phyloP scores from a whole-genome alignment of 148 eudicot genomes.

The Amaranthus hypochondriacus region DNA sequence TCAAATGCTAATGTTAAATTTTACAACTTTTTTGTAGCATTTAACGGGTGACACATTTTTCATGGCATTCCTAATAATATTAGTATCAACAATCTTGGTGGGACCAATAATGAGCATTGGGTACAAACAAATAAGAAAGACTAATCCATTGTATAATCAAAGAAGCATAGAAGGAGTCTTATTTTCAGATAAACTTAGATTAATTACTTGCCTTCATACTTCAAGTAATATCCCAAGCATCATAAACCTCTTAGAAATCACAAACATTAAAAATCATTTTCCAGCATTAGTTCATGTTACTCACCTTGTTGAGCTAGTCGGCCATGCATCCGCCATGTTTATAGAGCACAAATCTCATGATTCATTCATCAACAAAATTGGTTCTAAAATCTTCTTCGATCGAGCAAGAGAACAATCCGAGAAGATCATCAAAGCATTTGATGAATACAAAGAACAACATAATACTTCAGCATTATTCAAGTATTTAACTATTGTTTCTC shows the following conservation, averaged over 20 bases:
- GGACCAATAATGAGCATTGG: conserved; percentile 33
- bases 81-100: conserved; percentile 41
- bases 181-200: conserved; percentile 34
- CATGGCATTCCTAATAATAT: conserved; percentile 26
- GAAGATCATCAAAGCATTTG: conserved; percentile 42
- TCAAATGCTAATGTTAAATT: not conserved
- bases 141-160: conserved; percentile 27
- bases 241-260: conserved; percentile 35
- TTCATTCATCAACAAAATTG: not conserved
- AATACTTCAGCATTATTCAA: conserved; percentile 25
- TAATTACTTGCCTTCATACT: conserved; percentile 41
- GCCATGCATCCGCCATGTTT: conserved; percentile 37
- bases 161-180: conserved; percentile 37
- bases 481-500: conserved; percentile 33
- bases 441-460: conserved; percentile 31
- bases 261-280: conserved; percentile 18
- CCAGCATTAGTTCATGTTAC: conserved; percentile 25
- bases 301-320: conserved; percentile 39
- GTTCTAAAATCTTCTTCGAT: conserved; percentile 17
- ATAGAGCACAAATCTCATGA: conserved; percentile 31
- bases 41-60: conserved; percentile 28
- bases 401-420: conserved; percentile 29
- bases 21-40: conserved; percentile 23
- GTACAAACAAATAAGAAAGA: conserved; percentile 14
- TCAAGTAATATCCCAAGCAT: conserved; percentile 27